phyloP scores from a whole-genome alignment of 257 asterid species.

The Salvia miltiorrhiza region DNA sequence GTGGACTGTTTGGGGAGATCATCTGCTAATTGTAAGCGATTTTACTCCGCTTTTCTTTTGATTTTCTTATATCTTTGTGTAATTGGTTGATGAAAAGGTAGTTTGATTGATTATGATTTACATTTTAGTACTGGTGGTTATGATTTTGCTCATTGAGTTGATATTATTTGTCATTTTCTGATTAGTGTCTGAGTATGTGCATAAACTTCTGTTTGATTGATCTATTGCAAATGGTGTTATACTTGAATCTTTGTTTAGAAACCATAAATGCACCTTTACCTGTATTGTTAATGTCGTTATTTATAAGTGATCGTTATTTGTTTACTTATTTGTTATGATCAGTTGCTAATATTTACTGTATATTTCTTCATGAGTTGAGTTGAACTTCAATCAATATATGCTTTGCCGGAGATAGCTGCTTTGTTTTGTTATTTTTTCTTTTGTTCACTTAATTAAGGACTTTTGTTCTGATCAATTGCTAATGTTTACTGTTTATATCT shows the following conservation, averaged over 20 bases:
- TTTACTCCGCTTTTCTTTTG: background rate
- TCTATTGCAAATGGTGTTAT: background rate
- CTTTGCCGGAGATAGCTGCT: too few species aligned
- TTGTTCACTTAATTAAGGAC: too few species aligned
- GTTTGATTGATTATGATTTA: background rate
- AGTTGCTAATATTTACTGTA: too few species aligned
- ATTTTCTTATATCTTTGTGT: background rate
- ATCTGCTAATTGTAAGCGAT: constrained; percentile 30
- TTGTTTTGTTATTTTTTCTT: too few species aligned
- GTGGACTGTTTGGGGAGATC: constrained; percentile 40
- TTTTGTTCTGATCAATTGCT: too few species aligned
- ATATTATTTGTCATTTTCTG: background rate
- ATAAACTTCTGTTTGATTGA: background rate
- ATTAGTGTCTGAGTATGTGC: background rate
- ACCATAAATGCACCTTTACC: background rate
- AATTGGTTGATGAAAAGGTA: background rate
- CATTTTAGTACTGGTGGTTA: background rate
- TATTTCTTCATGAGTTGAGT: too few species aligned
- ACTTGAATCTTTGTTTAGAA: background rate
- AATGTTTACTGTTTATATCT: too few species aligned
- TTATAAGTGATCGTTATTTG: too few species aligned
- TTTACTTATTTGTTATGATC: too few species aligned
- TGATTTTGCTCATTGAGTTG: background rate
- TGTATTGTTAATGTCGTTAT: too few species aligned
- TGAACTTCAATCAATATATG: too few species aligned